Evolutionary conservation across 2,329 filamentous ascomycete species (phyloP), one percentile per base, ranked within the genome.

Genomic region (Talaromyces sp.): DNA sequence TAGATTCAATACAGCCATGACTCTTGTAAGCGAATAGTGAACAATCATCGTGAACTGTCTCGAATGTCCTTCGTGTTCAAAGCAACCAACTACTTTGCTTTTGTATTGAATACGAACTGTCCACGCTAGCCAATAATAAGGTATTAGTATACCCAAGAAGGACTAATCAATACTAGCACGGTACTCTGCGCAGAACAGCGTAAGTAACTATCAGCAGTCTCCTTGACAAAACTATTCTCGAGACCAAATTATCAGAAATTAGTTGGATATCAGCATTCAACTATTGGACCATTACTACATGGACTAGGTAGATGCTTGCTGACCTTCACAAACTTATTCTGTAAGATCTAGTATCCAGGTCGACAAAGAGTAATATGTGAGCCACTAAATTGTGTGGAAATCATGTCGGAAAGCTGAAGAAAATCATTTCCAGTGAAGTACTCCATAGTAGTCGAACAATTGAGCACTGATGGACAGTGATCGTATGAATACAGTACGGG

Each of bases 91-190:
- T 31, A 27, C 31, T 37, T 57, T 37, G 52, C 35, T 57, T 39
- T 41, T 58, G 37, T 41, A 41, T n/a, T 8, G 37, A 41, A 59
- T 41, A 59, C 56, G 27, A 33, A 27, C 37, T 11, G 37, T n/a
- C n/a, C 37, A 59, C 39, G 56, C 56, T 59, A 59, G 22, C 56
- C 56, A 59, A 45, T 59, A 43, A 59, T 43, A 43, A 45, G 56
- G 37, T 19, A 59, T 16, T 59, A 59, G 56, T 59, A 59, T 59
- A 59, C 56, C 56, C 6, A 39, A 57, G n/a, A 13, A 35, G 52
- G 52, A 57, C 19, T 58, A 58, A 41, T 43, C 13, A 31, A 43
- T 58, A n/a, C 39, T 59, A 59, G 56, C 52, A 16, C 33, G 33
- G 33, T 56, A 37, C 52, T 31, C 27, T 7, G 4, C 7, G 27